These are phyloP conservation scores for Bassia scoparia DNA, from an alignment of 148 eudicot genomes.

Conservation along the genomic window DNA sequence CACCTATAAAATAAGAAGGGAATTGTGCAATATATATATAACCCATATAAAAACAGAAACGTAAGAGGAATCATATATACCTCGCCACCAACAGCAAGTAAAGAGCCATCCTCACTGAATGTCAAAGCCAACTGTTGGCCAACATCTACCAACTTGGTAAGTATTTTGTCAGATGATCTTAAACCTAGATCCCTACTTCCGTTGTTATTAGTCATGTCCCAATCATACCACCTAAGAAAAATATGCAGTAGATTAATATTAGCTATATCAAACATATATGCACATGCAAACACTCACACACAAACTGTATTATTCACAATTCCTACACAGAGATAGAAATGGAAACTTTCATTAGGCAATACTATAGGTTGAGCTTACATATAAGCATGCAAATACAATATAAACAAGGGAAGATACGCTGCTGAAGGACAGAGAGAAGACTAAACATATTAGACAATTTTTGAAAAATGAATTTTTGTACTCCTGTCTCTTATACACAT, in stretches of 20 bases:
- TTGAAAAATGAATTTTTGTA: no score
- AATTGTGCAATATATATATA: no score
- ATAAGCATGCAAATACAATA: background rate
- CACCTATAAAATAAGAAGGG: no score
- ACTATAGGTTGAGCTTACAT: background rate
- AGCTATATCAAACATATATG: background rate
- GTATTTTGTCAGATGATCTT: conserved; percentile 49
- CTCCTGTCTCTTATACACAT: no score
- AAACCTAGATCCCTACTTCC: conserved; percentile 35
- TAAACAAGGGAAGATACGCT: background rate
- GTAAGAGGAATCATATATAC: conserved; percentile 39
- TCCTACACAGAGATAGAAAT: background rate
- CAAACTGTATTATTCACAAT: background rate
- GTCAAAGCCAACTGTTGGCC: conserved; percentile 74
- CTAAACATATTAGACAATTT: background rate
- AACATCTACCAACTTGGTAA: conserved; percentile 58
- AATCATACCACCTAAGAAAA: conserved; percentile 58
- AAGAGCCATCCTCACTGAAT: conserved; percentile 59
- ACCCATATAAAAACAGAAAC: conserved; percentile 14
- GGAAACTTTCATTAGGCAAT: background rate
- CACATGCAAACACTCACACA: background rate
- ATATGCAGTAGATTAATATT: background rate
- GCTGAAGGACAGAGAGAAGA: background rate
- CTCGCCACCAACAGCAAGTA: conserved; percentile 84
- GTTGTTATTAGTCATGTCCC: conserved; percentile 36